Evolutionary conservation across 129 eudicot genomes (phyloP), one percentile per base, ranked within the genome.

Genomic region (Artemisia tridentata): DNA sequence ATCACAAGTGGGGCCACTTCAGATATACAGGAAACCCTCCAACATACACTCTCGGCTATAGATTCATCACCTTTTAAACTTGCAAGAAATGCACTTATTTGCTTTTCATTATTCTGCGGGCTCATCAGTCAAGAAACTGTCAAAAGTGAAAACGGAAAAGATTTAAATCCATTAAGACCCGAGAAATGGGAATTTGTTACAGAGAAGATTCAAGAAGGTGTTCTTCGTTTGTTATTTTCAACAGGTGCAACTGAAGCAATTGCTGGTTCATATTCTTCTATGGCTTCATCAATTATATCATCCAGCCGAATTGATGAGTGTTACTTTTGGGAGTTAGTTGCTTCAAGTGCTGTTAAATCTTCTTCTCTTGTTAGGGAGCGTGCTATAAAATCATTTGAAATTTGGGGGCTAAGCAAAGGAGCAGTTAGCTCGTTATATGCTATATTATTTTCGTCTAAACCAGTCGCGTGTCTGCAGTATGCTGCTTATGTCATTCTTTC

Each of bases 391-490:
- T 88, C 99, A 4, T 79, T 90, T 68, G 97, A 90, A 62, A 84
- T 90, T 25, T 95, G 99, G 99, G 99, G 99, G 58, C 80, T 95
- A 54, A 88, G 86, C 75, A 88, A 81, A 78, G 99, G 91, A 66
- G 88, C 95, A 11, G 74, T 95, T 73, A 84, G 88, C 80, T 88
- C 99, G 3, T 76, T 95, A 77, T 87, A 88, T 79, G 95, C 96
- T n/a, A 81, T 88, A 34, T 69, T 95, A 5, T 95, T 90, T 78
- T 90, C 99, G n/a, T 75, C 86, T 59, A 86, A 81, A 71, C 86
- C 97, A 25, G 82, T 86, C 48, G 75, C 88, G 23, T 70, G 63
- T 64, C 25, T 90, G 93, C 91, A 84, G 84, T 83, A 71, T 82
- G 93, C 99, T 69, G 90, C 97, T 79, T 95, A 80, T 74, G 80